phyloP scores from a whole-genome alignment of 305 asterid genomes.

The Stenogyne calaminthoides region DNA sequence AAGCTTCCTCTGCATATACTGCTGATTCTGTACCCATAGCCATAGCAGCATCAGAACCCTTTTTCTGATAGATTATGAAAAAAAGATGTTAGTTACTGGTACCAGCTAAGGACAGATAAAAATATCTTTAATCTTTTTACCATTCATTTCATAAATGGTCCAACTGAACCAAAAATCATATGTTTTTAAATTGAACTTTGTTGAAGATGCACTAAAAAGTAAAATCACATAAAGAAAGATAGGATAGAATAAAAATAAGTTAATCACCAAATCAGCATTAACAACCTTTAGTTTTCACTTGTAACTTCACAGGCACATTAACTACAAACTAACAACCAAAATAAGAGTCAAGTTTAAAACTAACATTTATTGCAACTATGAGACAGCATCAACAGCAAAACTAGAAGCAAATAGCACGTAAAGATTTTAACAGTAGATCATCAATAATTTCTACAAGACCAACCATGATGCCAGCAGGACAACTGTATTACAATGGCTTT shows the following conservation, averaged over 20 bases:
- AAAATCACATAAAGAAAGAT: slow-evolving; percentile 10
- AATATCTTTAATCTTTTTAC: background rate
- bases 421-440: background rate
- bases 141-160: background rate
- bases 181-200: background rate
- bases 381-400: background rate
- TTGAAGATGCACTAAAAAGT: slow-evolving; percentile 11
- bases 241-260: background rate
- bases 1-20: slow-evolving; percentile 94
- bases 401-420: background rate
- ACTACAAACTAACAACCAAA: slow-evolving; percentile 5
- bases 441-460: background rate
- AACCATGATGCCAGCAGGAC: background rate
- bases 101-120: slow-evolving; percentile 11
- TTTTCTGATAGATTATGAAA: slow-evolving; percentile 61
- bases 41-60: slow-evolving; percentile 95
- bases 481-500: background rate
- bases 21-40: slow-evolving; percentile 85
- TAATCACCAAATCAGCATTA: background rate
- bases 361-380: background rate
- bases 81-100: slow-evolving; percentile 14
- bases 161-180: background rate
- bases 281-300: background rate
- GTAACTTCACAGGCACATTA: background rate
- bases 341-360: background rate